Percentiles rank a stretch among this genome's conserved stretches.
Evolutionary conservation across 176 grass and related monocot species (phyloP).

Genomic region (Paspalum notatum): DNA sequence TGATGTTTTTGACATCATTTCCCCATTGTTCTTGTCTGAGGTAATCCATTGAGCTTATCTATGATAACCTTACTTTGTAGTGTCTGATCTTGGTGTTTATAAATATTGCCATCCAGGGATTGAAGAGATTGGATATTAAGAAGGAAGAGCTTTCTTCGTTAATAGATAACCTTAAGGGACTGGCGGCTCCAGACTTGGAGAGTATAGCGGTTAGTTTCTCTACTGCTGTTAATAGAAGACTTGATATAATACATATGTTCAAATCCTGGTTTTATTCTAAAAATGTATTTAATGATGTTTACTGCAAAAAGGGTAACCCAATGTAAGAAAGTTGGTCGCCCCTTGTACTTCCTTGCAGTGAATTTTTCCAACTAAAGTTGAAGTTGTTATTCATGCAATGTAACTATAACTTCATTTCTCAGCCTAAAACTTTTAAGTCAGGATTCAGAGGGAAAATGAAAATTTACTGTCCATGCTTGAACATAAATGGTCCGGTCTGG

Average conservation of each 20-base stretch:
- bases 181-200: conserved; percentile 58
- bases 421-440: not conserved
- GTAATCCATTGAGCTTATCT: conserved; percentile 47
- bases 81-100: conserved; percentile 30
- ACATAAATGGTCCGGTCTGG: not conserved
- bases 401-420: not conserved
- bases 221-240: conserved; percentile 21
- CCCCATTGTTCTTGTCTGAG: conserved; percentile 59
- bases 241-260: not conserved
- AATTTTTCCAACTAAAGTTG: not conserved
- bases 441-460: not conserved
- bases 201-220: conserved; percentile 61
- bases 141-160: conserved; percentile 50
- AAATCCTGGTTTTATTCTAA: conserved; percentile 24
- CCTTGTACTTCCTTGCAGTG: not conserved
- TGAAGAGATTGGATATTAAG: conserved; percentile 67
- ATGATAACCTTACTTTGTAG: conserved; percentile 17
- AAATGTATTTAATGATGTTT: conserved; percentile 6
- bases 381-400: not conserved
- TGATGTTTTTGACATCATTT: conserved; percentile 69
- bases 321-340: not conserved
- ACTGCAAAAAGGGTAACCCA: not conserved
- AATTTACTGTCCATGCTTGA: conserved; percentile 7
- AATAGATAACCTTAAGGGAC: conserved; percentile 47
- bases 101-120: conserved; percentile 54